Percentiles rank a stretch among this genome's conserved stretches.
Conservation (phyloP, 1,139 yeast species). For the Blastobotrys indianensis region DNA sequence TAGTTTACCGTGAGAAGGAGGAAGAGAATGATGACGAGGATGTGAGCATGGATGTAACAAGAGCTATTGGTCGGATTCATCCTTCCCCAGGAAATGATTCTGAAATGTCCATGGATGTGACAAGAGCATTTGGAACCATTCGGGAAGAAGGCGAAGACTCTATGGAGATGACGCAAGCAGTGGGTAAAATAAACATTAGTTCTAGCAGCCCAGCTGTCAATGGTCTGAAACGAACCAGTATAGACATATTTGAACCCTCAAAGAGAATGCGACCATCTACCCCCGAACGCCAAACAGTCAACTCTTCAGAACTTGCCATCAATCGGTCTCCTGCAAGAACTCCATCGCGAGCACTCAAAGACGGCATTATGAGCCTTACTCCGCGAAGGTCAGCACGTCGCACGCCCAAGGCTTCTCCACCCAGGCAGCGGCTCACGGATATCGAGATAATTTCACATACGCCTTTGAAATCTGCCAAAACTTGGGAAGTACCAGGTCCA, state of each 20-base stretch:
- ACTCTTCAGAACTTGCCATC: background rate
- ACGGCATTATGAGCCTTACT: constrained; percentile 10
- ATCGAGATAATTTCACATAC: constrained; percentile 11
- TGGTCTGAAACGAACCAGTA: constrained; percentile 3
- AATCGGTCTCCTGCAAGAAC: constrained; percentile 2
- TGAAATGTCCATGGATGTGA: constrained; percentile 23
- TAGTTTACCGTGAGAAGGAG: background rate
- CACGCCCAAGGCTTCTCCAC: constrained; percentile 8
- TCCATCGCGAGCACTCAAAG: constrained; percentile 8
- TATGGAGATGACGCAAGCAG: constrained; percentile 17
- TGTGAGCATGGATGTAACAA: constrained; percentile 20
- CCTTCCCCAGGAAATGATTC: constrained; percentile 12
- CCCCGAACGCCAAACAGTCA: constrained; percentile 3
- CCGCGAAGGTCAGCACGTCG: constrained; percentile 9
- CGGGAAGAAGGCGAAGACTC: constrained; percentile 9
- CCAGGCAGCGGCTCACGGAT: background rate
- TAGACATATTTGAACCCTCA: constrained; percentile 4
- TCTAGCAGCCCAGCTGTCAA: background rate
- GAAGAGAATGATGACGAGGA: constrained; percentile 3
- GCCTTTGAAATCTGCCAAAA: constrained; percentile 11
- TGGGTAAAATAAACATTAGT: constrained; percentile 6
- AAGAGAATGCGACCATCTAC: constrained; percentile 5
- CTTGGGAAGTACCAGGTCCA: constrained; percentile 3
- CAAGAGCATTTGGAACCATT: constrained; percentile 19
- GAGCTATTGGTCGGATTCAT: constrained; percentile 14